Conservation (phyloP, 2,329 filamentous ascomycete genomes). For the Neopestalotiopsis sp. region DNA sequence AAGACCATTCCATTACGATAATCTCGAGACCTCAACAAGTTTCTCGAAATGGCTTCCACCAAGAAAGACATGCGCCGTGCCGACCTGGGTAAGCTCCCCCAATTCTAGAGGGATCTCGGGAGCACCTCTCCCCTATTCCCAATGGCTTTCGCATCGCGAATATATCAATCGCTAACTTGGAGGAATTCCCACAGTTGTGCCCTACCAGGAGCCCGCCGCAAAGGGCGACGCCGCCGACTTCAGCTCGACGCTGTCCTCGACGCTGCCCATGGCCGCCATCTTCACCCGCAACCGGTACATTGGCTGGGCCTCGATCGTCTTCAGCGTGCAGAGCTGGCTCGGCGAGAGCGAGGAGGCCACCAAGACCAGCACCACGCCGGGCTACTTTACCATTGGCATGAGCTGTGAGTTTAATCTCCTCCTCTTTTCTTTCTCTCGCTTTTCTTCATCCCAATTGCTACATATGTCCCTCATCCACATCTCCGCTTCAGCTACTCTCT, state of each 20-base stretch:
- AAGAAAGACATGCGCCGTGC: slow-evolving; percentile 78
- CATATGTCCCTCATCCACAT: no score
- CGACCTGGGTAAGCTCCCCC: slow-evolving; percentile 67
- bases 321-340: slow-evolving; percentile 78
- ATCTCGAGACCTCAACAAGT: background rate
- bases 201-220: slow-evolving; percentile 80
- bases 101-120: background rate
- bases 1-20: background rate
- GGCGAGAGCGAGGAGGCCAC: slow-evolving; percentile 72
- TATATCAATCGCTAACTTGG: slow-evolving; percentile 12
- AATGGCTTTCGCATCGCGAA: background rate
- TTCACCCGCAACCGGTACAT: slow-evolving; percentile 88
- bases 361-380: slow-evolving; percentile 71
- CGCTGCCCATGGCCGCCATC: slow-evolving; percentile 94
- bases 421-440: no score
- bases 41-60: slow-evolving; percentile 62
- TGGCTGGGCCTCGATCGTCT: slow-evolving; percentile 74
- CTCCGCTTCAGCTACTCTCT: no score
- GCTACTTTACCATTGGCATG: slow-evolving; percentile 77
- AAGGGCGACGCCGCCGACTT: slow-evolving; percentile 70
- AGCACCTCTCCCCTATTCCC: background rate
- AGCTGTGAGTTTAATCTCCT: slow-evolving; percentile 59
- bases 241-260: slow-evolving; percentile 72
- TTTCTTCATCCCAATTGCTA: no score
- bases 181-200: slow-evolving; percentile 68